Evolutionary conservation across 768 basidiomycete species (phyloP).

Genomic region (Suillus subluteus): DNA sequence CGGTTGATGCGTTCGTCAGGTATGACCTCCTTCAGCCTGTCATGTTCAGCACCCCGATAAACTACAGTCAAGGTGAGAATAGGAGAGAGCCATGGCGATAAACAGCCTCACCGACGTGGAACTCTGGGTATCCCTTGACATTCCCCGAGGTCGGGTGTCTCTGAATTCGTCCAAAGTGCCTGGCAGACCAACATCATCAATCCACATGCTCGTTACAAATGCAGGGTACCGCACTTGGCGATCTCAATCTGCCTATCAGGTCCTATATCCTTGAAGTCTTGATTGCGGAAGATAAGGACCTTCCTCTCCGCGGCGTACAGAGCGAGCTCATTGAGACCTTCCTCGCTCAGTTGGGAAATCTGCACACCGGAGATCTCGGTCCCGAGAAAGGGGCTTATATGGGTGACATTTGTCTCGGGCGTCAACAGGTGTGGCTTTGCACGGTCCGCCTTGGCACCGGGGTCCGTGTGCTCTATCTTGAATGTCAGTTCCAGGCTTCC

Average conservation of each 20-base stretch:
- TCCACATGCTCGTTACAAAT: neutral
- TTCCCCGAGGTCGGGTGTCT: conserved; percentile 53
- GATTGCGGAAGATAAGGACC: conserved; percentile 59
- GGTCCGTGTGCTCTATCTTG: conserved; percentile 44
- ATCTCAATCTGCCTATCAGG: conserved; percentile 57
- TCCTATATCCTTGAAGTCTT: conserved; percentile 62
- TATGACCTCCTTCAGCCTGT: conserved; percentile 46
- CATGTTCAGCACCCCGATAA: conserved; percentile 51
- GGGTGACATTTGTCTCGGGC: conserved; percentile 37
- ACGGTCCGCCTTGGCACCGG: conserved; percentile 51
- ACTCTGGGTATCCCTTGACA: conserved; percentile 58
- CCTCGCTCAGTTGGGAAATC: conserved; percentile 52
- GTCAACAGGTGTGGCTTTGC: conserved; percentile 54
- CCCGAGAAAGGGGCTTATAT: conserved; percentile 56
- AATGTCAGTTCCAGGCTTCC: conserved; percentile 2
- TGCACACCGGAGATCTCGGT: conserved; percentile 56
- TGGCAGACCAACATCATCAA: conserved; percentile 16
- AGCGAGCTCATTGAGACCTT: conserved; percentile 58
- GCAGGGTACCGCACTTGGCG: conserved; percentile 36
- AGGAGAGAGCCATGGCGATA: neutral
- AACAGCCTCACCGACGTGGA: conserved; percentile 53
- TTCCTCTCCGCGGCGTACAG: conserved; percentile 55
- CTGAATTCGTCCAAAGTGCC: conserved; percentile 51
- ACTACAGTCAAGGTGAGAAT: conserved; percentile 32
- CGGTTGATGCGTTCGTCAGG: conserved; percentile 45